These are phyloP conservation scores for Cryptosporidium felis DNA, from an alignment of 169 alveolate species.

Conservation along the genomic window DNA sequence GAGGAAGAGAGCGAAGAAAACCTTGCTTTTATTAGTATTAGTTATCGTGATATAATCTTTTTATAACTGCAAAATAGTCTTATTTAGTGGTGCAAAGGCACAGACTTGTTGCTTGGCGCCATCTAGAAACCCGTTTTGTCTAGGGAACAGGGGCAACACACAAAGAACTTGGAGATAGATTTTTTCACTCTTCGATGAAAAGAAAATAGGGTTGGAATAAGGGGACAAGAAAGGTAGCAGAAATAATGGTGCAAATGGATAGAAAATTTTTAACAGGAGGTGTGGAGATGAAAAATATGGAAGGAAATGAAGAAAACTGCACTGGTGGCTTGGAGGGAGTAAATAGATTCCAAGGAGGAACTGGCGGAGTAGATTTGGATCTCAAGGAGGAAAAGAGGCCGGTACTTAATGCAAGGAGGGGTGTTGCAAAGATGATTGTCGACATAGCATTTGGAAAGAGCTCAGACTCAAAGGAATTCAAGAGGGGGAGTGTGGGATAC, in stretches of 20 bases:
- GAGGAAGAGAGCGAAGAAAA: no score
- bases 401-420: conserved; percentile 35
- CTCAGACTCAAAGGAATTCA: background rate
- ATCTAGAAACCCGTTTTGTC: conserved; percentile 72
- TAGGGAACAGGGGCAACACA: conserved; percentile 33
- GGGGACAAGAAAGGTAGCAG: no score
- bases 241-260: conserved; percentile 14
- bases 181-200: background rate
- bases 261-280: background rate
- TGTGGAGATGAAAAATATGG: background rate
- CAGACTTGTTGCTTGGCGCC: conserved; percentile 55
- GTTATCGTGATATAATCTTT: no score
- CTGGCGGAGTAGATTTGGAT: background rate
- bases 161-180: background rate
- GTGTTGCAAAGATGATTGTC: background rate
- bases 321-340: background rate
- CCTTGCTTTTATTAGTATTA: no score
- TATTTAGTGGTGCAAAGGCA: conserved; percentile 39
- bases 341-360: background rate
- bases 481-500: conserved; percentile 50
- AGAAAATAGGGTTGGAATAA: background rate
- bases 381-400: background rate
- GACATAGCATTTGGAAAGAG: conserved; percentile 11
- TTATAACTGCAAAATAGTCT: no score
- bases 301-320: background rate